Base-by-base conservation (phyloP, 495 filamentous ascomycete species). In the Aspergillus saccharolyticus region DNA sequence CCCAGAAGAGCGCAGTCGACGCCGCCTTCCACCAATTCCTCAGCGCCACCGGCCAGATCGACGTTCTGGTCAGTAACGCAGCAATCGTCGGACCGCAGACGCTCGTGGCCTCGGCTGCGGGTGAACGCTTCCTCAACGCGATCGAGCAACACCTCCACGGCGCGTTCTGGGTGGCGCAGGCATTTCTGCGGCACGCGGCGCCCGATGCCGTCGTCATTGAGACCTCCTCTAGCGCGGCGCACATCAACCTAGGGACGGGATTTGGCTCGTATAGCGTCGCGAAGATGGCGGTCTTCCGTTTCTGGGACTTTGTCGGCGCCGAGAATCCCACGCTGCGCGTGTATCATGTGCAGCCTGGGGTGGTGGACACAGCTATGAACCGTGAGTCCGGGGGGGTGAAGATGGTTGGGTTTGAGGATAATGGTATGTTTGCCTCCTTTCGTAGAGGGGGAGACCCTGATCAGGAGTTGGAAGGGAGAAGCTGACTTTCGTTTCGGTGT, bases 271-370 rank as follows among this genome's bases (percentile, higher is more conserved):
- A 81, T 59, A 64, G 49, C 25, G 54, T 71, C n/a, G 64, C 70
- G 5, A 81, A 81, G 63, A 28, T 71, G 47, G 78, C 74, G 0
- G 62, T 67, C 16, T 68, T 66, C 45, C 67, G 74, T 18, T 65
- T 81, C 46, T 73, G 67, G 66, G 70, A 79, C 55, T 59, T 54
- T 28, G 22, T 80, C 28, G 67, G 59, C 14, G 56, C 55, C 47
- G 64, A 55, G 52, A 73, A 76, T 20, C 72, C 72, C 14, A 63
- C 68, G 19, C 17, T 79, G 33, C 66, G 69, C 52, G 63, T 80
- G 16, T 75, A 74, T 52, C 67, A 74, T 66, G 56, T 77, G n/a
- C 79, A 82, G 55, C 78, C 78, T 15, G 77, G 78, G 2, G 56
- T 73, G 28, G 74, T 75, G 54, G 66, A 70, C 47, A 77, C 74